These are phyloP conservation scores for Alternaria tenuissima DNA, from an alignment of 2,329 filamentous ascomycete genomes.

Conservation along the genomic window DNA sequence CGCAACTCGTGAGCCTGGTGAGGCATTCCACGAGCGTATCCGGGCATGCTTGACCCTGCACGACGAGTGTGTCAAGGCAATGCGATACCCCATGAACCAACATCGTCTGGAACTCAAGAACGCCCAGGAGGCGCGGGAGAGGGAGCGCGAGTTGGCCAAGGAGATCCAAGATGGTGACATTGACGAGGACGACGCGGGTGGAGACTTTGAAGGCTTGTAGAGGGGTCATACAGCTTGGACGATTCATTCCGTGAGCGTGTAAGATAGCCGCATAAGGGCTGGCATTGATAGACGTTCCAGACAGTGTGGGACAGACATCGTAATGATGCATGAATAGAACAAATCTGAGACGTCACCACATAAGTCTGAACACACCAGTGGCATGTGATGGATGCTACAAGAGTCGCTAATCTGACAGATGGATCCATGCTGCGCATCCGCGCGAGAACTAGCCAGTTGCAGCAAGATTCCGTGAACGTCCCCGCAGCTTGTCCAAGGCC, in stretches of 20 bases:
- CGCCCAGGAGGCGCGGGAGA: conserved; percentile 95
- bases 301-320: conserved; percentile 17
- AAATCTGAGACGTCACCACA: conserved; percentile 9
- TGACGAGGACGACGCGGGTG: conserved; percentile 94
- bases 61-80: conserved; percentile 98
- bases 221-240: conserved; percentile 8
- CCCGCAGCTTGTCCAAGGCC: conserved; percentile 27
- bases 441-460: conserved; percentile 29
- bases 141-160: conserved; percentile 96
- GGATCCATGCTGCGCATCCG: conserved; percentile 28
- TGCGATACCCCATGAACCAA: conserved; percentile 99
- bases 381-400: conserved; percentile 10
- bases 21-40: conserved; percentile 98
- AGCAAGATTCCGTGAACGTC: conserved; percentile 36
- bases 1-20: conserved; percentile 91
- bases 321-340: conserved; percentile 37
- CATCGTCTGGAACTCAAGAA: conserved; percentile 97
- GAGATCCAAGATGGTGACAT: conserved; percentile 98
- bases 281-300: conserved; percentile 34
- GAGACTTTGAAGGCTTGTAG: conserved; percentile 95
- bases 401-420: conserved; percentile 9
- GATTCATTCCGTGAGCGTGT: conserved; percentile 20
- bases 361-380: neutral
- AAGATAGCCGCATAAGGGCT: conserved; percentile 28
- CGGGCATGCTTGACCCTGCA: conserved; percentile 88